Evolutionary conservation across 768 basidiomycete species (phyloP).

Genomic region (Suillus lakei): DNA sequence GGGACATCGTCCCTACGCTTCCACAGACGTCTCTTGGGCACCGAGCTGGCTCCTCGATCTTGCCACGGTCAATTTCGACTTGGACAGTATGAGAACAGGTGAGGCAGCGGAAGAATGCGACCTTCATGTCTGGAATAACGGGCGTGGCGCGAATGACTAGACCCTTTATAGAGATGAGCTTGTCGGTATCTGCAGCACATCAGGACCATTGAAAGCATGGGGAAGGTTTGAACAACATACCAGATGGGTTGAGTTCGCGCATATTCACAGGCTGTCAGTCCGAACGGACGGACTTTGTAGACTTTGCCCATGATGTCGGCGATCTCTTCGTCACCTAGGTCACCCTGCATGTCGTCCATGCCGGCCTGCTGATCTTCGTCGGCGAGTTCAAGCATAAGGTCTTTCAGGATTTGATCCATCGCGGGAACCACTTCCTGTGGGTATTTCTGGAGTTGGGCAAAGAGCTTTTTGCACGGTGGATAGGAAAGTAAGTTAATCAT

Average conservation of each 20-base stretch:
- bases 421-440: conserved; percentile 97
- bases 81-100: conserved; percentile 97
- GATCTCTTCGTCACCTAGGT: conserved; percentile 83
- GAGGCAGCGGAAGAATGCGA: conserved; percentile 96
- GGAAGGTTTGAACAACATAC: conserved; percentile 44
- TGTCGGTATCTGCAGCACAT: conserved; percentile 83
- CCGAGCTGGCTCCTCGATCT: conserved; percentile 89
- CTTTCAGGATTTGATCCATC: conserved; percentile 96
- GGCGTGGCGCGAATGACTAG: conserved; percentile 97
- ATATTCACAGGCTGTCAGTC: conserved; percentile 85
- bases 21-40: conserved; percentile 95
- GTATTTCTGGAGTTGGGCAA: conserved; percentile 86
- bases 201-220: conserved; percentile 1
- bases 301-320: conserved; percentile 84
- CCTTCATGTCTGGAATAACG: conserved; percentile 99
- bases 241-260: conserved; percentile 92
- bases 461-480: conserved; percentile 81
- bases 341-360: conserved; percentile 75
- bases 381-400: conserved; percentile 86
- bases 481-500: conserved; percentile 85
- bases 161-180: conserved; percentile 94
- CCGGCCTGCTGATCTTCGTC: conserved; percentile 78
- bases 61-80: conserved; percentile 97
- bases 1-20: conserved; percentile 86
- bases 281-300: conserved; percentile 94